phyloP scores from a whole-genome alignment of 2,329 filamentous ascomycete species.

The Fusarium sacchari region DNA sequence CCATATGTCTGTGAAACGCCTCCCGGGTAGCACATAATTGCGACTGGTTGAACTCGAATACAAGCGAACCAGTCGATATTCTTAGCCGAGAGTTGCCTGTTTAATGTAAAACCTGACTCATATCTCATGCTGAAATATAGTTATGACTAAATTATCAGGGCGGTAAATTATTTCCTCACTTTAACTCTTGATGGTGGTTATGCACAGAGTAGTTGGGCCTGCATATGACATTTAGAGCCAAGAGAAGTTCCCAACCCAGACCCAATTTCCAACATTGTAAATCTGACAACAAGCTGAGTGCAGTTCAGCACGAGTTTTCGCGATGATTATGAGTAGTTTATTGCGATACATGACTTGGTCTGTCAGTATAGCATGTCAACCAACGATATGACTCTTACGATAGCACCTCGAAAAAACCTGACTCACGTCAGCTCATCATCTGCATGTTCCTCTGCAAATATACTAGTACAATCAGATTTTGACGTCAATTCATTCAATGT shows the following conservation, averaged over 20 bases:
- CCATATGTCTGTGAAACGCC: conserved; percentile 32
- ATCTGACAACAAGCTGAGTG: too few relatives aligned
- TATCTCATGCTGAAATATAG: not conserved
- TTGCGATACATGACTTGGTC: not conserved
- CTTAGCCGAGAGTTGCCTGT: conserved; percentile 8
- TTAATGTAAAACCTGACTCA: not conserved
- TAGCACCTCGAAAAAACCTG: not conserved
- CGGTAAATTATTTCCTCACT: not conserved
- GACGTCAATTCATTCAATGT: conserved; percentile 17
- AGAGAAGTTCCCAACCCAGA: not conserved
- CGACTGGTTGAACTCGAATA: conserved; percentile 26
- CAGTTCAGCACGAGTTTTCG: not conserved
- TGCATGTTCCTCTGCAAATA: not conserved
- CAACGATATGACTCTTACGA: not conserved
- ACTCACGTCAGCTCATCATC: conserved; percentile 15
- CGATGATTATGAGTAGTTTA: not conserved
- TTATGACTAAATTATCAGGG: not conserved
- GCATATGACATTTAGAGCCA: not conserved
- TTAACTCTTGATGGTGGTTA: too few relatives aligned
- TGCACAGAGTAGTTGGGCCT: not conserved
- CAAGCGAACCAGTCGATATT: conserved; percentile 1
- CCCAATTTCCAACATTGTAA: not conserved
- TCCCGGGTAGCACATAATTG: conserved; percentile 30
- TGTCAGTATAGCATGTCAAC: not conserved
- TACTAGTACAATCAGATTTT: not conserved